Evolutionary conservation across 441 rosid species (phyloP), one percentile per base, ranked within the genome.

Genomic region (Croton laevigatus): DNA sequence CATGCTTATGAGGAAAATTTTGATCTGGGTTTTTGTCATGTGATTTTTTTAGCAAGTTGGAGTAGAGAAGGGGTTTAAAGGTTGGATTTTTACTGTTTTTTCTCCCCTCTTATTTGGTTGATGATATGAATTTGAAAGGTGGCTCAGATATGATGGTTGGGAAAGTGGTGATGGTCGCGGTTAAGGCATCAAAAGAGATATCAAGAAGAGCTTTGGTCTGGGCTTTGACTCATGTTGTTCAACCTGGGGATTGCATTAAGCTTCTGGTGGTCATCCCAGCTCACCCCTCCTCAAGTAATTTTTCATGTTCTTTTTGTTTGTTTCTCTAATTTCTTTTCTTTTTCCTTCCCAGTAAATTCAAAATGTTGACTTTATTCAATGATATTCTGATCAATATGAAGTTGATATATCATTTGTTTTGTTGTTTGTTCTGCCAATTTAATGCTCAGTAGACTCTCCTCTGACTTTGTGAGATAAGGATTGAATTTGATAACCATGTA

Each of bases 171-270:
- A 90, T 95, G 66, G 97, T 95, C 53, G 99, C 97, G 62, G 91
- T 93, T 65, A 95, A 91, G 87, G 97, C 89, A 9, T 87, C 98
- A 4, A 89, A 84, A 78, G 98, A 95, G 83, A 87, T 93, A 62
- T 84, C 97, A 6, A 93, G 83, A 76, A 82, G 81, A 59, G 99
- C 95, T 46, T 72, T 95, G 76, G 86, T 82, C 46, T 95, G 99
- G 99, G 95, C 99, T 78, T 81, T 95, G 89, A 93, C 97, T 79
- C 98, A 95, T 83, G 91, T 95, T 79, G 97, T 85, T 82, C 95
- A 88, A 62, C 97, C 98, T 70, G 97, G 97, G 52, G 98, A 95
- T 71, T 83, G 87, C 87, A 91, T 95, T 62, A 93, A 89, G 10
- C 82, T 95, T 65, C 83, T 95, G 61, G 97, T 93, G 68, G 90